Evolutionary conservation across 164 flowering plant species (phyloP).

Genomic region (Liquidambar formosana): DNA sequence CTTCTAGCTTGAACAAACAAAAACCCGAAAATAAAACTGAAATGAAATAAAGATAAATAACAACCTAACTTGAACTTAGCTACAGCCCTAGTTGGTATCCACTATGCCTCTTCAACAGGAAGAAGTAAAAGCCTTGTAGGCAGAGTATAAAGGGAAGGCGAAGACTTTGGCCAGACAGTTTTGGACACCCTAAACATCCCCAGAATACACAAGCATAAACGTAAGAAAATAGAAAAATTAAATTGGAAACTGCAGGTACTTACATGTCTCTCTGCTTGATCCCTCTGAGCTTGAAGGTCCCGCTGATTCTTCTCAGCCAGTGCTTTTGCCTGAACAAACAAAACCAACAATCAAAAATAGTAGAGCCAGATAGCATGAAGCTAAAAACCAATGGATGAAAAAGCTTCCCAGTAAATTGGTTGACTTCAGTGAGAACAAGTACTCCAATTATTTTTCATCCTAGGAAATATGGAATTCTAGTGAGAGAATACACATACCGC

Average conservation of each 20-base stretch:
- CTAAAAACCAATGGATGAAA: neutral
- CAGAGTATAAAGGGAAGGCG: too few relatives aligned
- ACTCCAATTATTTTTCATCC: neutral
- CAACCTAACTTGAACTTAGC: too few relatives aligned
- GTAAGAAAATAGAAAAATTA: neutral
- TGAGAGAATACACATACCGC: conserved; percentile 50
- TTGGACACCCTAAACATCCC: too few relatives aligned
- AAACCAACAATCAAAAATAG: neutral
- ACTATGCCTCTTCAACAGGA: too few relatives aligned
- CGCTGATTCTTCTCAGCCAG: conserved; percentile 85
- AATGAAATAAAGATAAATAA: too few relatives aligned
- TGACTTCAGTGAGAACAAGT: neutral
- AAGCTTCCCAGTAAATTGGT: too few relatives aligned
- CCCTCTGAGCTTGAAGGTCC: conserved; percentile 70
- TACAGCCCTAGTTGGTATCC: too few relatives aligned
- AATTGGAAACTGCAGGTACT: conserved; percentile 22
- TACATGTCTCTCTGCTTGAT: conserved; percentile 91
- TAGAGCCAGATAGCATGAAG: neutral
- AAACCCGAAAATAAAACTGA: too few relatives aligned
- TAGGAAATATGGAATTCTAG: neutral
- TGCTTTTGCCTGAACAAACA: conserved; percentile 65
- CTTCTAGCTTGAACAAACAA: too few relatives aligned
- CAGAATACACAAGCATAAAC: neutral
- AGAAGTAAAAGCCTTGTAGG: too few relatives aligned
- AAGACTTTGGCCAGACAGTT: too few relatives aligned